phyloP scores from a whole-genome alignment of 1,284 basidiomycete species.

The Agaricales sp. region DNA sequence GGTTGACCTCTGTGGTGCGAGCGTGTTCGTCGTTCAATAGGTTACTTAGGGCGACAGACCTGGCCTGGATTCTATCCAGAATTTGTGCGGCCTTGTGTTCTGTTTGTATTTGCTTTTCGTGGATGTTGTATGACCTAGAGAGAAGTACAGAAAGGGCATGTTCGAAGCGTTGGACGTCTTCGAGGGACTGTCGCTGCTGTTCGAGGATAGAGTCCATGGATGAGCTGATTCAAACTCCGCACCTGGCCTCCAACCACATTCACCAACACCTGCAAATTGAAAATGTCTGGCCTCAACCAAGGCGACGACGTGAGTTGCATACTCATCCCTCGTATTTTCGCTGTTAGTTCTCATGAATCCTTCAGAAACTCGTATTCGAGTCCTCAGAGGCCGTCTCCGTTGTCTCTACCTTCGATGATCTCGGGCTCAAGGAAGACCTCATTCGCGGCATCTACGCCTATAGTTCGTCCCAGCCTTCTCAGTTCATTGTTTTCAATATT shows the following conservation, averaged over 20 bases:
- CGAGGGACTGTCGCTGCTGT: conserved; percentile 87
- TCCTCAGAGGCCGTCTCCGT: conserved; percentile 92
- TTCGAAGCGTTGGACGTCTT: conserved; percentile 90
- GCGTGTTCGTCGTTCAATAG: conserved; percentile 69
- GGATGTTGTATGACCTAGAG: conserved; percentile 49
- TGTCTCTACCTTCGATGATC: conserved; percentile 83
- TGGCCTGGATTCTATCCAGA: conserved; percentile 71
- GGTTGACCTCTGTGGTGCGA: conserved; percentile 49
- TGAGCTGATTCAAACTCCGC: conserved; percentile 4
- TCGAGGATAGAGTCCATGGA: conserved; percentile 89
- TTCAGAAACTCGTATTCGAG: conserved; percentile 91
- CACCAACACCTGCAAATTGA: not conserved
- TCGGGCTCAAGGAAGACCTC: conserved; percentile 92
- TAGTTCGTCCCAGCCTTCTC: conserved; percentile 39
- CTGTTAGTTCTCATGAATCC: conserved; percentile 7
- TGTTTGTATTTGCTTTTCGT: conserved; percentile 61
- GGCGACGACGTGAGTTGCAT: conserved; percentile 62
- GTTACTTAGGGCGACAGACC: conserved; percentile 54
- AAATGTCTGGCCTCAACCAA: conserved; percentile 71
- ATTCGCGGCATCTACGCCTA: conserved; percentile 98
- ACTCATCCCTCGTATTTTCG: conserved; percentile 3
- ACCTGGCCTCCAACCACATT: conserved; percentile 5
- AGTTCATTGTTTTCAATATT: conserved; percentile 5
- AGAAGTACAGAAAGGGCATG: conserved; percentile 61
- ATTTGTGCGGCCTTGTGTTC: conserved; percentile 86